A percentile compares a stretch with the other conserved stretches of the same genome.
Evolutionary conservation across 2,329 filamentous ascomycete genomes (phyloP).

Genomic region (Mycosphaerella sp.): DNA sequence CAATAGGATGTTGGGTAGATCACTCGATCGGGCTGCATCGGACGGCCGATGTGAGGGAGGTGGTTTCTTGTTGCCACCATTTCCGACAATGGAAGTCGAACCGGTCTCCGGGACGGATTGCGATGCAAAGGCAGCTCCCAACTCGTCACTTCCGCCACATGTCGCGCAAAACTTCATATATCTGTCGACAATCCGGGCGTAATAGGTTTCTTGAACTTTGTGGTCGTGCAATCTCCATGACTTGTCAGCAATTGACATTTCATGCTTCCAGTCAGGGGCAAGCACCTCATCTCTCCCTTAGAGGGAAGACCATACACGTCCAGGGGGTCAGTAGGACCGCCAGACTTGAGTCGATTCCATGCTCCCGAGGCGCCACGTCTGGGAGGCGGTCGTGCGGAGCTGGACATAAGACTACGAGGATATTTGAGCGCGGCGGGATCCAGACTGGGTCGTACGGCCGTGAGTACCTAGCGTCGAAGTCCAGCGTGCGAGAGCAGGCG

Average conservation of each 20-base stretch:
- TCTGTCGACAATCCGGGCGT: constrained; percentile 76
- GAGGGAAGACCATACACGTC: constrained; percentile 79
- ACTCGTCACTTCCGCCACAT: constrained; percentile 61
- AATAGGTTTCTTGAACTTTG: constrained; percentile 78
- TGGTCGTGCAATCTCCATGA: constrained; percentile 48
- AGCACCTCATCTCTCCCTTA: constrained; percentile 79
- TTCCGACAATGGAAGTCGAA: not conserved
- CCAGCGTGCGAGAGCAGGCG: too few species aligned
- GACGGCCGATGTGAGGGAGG: constrained; percentile 14
- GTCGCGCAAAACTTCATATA: constrained; percentile 86
- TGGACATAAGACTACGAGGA: constrained; percentile 16
- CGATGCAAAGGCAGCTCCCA: constrained; percentile 68
- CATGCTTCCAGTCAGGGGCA: not conserved
- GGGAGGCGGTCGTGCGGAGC: constrained; percentile 26
- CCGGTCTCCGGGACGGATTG: constrained; percentile 41
- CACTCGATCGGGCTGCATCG: constrained; percentile 47
- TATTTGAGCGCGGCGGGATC: constrained; percentile 1
- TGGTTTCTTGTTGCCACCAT: constrained; percentile 7
- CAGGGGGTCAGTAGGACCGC: constrained; percentile 64
- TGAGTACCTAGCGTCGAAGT: not conserved
- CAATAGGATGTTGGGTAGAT: constrained; percentile 67
- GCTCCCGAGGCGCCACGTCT: constrained; percentile 45
- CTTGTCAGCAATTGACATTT: constrained; percentile 9
- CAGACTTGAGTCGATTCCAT: constrained; percentile 66
- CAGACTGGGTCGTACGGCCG: constrained; percentile 1